Percentiles rank a stretch among this genome's conserved stretches.
phyloP scores from a whole-genome alignment of 2,329 filamentous ascomycete genomes.

The Penicillium psychrosexuale region DNA sequence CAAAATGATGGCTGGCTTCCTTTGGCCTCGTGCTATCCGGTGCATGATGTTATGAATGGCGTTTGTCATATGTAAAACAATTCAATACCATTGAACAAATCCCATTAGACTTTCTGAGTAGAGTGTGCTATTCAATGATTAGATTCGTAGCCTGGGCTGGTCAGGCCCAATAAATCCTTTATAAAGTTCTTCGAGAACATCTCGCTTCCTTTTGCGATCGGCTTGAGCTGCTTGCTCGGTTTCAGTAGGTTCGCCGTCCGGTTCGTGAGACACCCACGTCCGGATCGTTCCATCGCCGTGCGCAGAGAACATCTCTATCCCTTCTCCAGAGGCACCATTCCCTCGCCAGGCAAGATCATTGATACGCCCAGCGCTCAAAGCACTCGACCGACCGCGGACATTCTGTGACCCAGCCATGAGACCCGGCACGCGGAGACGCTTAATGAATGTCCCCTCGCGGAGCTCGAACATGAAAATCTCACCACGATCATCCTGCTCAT shows the following conservation, averaged over 20 bases:
- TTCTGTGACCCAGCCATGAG: conserved; percentile 42
- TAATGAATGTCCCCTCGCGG: conserved; percentile 70
- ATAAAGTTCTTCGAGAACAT: conserved; percentile 77
- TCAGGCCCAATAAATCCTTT: conserved; percentile 62
- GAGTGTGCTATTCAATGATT: not conserved
- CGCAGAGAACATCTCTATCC: conserved; percentile 72
- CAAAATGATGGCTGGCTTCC: not conserved
- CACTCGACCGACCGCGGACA: conserved; percentile 41
- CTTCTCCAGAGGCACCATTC: conserved; percentile 53
- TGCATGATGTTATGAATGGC: conserved; percentile 3
- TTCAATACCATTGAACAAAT: not conserved
- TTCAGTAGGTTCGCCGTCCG: conserved; percentile 46
- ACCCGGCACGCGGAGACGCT: conserved; percentile 65
- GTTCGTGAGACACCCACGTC: conserved; percentile 66
- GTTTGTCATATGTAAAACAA: not conserved
- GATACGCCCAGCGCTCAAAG: conserved; percentile 60
- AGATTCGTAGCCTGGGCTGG: not conserved
- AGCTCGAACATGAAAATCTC: conserved; percentile 78
- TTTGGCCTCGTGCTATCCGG: not conserved
- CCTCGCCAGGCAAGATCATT: conserved; percentile 76
- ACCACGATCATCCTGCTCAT: conserved; percentile 58
- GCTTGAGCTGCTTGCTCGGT: conserved; percentile 51
- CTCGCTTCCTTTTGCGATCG: conserved; percentile 65
- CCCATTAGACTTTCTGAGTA: not conserved
- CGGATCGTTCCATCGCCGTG: conserved; percentile 82